Conservation (phyloP, 1,284 basidiomycete species). For the Boletus subluridellus region DNA sequence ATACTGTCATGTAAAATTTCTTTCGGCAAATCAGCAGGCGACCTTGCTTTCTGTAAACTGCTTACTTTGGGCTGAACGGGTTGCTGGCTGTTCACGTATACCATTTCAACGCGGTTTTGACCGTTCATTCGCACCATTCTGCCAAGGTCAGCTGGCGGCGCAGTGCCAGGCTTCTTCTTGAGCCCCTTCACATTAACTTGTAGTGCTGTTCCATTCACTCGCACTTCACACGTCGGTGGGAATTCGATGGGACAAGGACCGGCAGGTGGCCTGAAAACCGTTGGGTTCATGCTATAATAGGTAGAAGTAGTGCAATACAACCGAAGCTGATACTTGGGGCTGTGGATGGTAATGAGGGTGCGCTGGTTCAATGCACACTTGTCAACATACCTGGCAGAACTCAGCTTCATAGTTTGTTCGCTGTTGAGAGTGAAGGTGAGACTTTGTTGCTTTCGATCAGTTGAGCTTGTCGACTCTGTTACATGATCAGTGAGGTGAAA, state of each 20-base stretch:
- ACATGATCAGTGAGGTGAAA: conserved; percentile 19
- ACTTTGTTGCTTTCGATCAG: conserved; percentile 66
- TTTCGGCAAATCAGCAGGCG: too few species aligned
- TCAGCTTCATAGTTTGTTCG: conserved; percentile 64
- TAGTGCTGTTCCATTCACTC: conserved; percentile 71
- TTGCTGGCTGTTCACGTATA: conserved; percentile 88
- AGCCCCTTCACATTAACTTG: conserved; percentile 84
- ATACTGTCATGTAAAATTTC: conserved; percentile 22
- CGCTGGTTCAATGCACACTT: conserved; percentile 2
- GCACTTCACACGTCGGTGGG: conserved; percentile 86
- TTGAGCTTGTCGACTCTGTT: conserved; percentile 70
- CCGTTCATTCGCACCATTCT: conserved; percentile 52
- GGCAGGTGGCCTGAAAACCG: conserved; percentile 49
- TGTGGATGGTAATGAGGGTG: conserved; percentile 31
- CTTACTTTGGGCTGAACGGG: conserved; percentile 41
- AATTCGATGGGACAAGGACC: conserved; percentile 81
- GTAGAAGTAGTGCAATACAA: conserved; percentile 90
- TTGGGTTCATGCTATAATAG: conserved; percentile 59
- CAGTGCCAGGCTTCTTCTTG: conserved; percentile 95
- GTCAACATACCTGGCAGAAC: conserved; percentile 44
- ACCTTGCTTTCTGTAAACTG: too few species aligned
- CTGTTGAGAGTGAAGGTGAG: conserved; percentile 59
- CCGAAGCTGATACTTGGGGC: conserved; percentile 75
- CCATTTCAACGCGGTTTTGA: conserved; percentile 75
- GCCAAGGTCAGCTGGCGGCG: conserved; percentile 83